phyloP scores from a whole-genome alignment of 345 rosid species.

The Salix viminalis region DNA sequence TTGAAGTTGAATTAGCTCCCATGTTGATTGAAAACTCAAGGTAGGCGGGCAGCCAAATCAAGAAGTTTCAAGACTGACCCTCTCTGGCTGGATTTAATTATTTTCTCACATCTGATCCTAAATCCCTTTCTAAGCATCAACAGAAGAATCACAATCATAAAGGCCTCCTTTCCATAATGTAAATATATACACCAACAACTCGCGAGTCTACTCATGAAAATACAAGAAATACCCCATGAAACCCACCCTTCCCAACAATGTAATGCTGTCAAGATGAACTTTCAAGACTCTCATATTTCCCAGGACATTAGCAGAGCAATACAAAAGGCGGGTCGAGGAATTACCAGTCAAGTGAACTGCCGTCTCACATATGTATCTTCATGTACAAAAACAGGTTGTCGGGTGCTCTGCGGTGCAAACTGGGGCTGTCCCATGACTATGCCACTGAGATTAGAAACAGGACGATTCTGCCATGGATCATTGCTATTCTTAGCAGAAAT shows the following conservation, averaged over 20 bases:
- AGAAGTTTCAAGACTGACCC: no score
- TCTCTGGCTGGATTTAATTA: no score
- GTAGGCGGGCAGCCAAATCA: no score
- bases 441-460: constrained; percentile 37
- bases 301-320: not conserved
- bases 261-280: not conserved
- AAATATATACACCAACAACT: no score
- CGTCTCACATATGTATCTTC: constrained; percentile 74
- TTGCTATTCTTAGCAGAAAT: constrained; percentile 36
- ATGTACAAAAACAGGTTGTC: constrained; percentile 67
- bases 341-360: constrained; percentile 48
- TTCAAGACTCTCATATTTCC: not conserved
- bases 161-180: not conserved
- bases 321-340: not conserved
- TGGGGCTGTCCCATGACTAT: constrained; percentile 79
- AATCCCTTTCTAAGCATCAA: no score
- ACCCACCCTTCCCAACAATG: not conserved
- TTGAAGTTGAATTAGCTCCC: no score
- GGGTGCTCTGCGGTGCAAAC: constrained; percentile 46
- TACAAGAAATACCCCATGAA: not conserved
- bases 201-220: not conserved
- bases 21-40: no score
- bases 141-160: not conserved
- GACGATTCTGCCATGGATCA: constrained; percentile 21
- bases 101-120: no score